Conservation (phyloP, 768 basidiomycete genomes). For the Erythrobasidium yunnanense region DNA sequence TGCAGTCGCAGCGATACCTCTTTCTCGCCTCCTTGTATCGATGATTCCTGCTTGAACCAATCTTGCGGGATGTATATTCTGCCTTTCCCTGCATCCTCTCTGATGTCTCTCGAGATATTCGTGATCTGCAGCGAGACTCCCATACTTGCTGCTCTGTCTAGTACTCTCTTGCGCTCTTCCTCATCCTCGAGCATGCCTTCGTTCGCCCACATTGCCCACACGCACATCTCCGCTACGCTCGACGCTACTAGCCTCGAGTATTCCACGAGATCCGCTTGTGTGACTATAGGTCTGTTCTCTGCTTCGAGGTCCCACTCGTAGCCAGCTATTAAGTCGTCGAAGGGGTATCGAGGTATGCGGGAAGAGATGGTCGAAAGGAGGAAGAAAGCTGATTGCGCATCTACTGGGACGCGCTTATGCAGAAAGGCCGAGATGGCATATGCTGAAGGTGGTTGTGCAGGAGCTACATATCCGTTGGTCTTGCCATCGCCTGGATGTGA, state of each 20-base stretch:
- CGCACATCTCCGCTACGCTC: conserved; percentile 24
- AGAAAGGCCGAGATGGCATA: conserved; percentile 13
- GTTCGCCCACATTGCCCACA: conserved; percentile 26
- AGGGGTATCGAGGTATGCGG: conserved; percentile 17
- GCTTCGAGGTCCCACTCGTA: conserved; percentile 21
- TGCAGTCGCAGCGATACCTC: not conserved
- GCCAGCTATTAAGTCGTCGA: conserved; percentile 22
- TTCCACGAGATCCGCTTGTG: conserved; percentile 11
- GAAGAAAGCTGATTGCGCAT: conserved; percentile 21
- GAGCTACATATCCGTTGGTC: too few relatives aligned
- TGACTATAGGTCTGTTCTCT: not conserved
- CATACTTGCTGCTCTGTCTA: conserved; percentile 17
- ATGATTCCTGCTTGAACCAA: conserved; percentile 12
- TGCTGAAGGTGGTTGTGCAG: conserved; percentile 4
- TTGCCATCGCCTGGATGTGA: too few relatives aligned
- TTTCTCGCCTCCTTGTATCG: not conserved
- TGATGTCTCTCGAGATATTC: conserved; percentile 14
- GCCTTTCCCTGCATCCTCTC: conserved; percentile 19
- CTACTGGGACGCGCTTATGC: conserved; percentile 12
- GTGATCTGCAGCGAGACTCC: conserved; percentile 23
- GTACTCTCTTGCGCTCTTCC: not conserved
- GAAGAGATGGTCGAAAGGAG: conserved; percentile 11
- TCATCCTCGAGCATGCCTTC: not conserved
- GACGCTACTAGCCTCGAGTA: conserved; percentile 18
- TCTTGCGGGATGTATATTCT: conserved; percentile 20